Evolutionary conservation across 257 asterid species (phyloP).

Genomic region (Solanum pimpinellifolium): DNA sequence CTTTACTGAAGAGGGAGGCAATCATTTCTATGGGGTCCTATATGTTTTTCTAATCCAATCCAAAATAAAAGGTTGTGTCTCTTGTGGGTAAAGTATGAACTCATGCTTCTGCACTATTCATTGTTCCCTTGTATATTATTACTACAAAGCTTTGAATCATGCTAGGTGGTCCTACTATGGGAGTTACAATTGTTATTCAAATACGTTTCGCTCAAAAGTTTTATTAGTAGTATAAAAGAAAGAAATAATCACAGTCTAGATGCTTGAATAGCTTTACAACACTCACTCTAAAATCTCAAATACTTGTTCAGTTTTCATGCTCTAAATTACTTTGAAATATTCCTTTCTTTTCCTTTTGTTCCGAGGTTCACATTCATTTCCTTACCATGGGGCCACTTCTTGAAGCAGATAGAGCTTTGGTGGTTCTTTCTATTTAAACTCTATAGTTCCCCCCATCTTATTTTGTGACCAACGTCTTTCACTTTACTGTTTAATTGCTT

Average conservation of each 20-base stretch:
- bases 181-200: neutral
- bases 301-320: neutral
- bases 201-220: neutral
- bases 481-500: neutral
- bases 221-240: neutral
- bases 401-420: neutral
- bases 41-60: neutral
- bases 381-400: neutral
- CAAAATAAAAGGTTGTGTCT: slow-evolving; percentile 11
- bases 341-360: neutral
- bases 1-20: slow-evolving; percentile 11
- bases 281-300: neutral
- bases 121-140: neutral
- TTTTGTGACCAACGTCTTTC: neutral
- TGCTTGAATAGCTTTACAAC: neutral
- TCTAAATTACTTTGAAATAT: neutral
- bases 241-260: neutral
- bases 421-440: neutral
- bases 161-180: neutral
- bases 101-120: neutral
- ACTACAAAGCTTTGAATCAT: neutral
- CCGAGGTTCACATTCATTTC: neutral
- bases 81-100: neutral
- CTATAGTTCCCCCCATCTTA: neutral
- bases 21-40: slow-evolving; percentile 5